Evolutionary conservation across 495 filamentous ascomycete species (phyloP).

Genomic region (Aspergillus haitiensis): DNA sequence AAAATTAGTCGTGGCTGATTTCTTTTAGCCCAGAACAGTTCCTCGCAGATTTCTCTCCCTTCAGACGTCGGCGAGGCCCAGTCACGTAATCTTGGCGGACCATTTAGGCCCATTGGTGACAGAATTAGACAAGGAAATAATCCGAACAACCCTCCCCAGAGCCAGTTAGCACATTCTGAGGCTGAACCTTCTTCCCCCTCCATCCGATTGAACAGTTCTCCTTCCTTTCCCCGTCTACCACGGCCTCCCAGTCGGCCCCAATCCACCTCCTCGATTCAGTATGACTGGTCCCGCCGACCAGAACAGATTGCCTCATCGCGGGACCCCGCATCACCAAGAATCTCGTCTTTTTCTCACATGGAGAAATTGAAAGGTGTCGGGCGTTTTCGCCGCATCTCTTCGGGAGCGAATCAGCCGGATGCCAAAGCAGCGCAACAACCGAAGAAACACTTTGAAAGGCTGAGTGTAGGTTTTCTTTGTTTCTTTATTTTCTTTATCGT

Average conservation of each 20-base stretch:
- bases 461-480: slow-evolving; percentile 22
- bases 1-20: slow-evolving; percentile 8
- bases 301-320: slow-evolving; percentile 16
- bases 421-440: slow-evolving; percentile 20
- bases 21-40: slow-evolving; percentile 2
- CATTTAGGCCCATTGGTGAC: slow-evolving; percentile 4
- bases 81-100: slow-evolving; percentile 16
- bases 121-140: slow-evolving; percentile 6
- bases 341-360: slow-evolving; percentile 23
- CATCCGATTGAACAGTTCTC: not conserved
- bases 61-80: slow-evolving; percentile 16
- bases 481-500: not conserved
- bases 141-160: slow-evolving; percentile 4
- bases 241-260: slow-evolving; percentile 3
- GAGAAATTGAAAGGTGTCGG: slow-evolving; percentile 37
- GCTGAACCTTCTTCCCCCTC: slow-evolving; percentile 5
- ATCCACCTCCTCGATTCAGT: slow-evolving; percentile 4
- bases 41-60: slow-evolving; percentile 17
- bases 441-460: slow-evolving; percentile 23
- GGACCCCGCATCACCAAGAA: slow-evolving; percentile 19
- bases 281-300: slow-evolving; percentile 15
- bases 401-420: slow-evolving; percentile 28
- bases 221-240: not conserved
- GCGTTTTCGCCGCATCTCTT: slow-evolving; percentile 34
- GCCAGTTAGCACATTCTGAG: slow-evolving; percentile 9